phyloP scores from a whole-genome alignment of 495 filamentous ascomycete genomes.

The Lophium mytilinum region DNA sequence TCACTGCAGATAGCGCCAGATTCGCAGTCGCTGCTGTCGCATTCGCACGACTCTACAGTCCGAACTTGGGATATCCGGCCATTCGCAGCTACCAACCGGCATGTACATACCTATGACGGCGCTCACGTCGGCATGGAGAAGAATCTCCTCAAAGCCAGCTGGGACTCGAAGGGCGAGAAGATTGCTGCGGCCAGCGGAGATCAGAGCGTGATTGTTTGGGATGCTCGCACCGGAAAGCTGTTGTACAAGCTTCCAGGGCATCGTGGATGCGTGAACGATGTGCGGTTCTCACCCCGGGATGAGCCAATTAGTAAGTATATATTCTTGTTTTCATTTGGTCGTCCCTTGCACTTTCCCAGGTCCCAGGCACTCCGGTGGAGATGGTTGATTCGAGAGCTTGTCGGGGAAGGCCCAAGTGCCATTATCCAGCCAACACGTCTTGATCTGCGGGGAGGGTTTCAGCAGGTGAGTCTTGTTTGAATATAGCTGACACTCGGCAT shows the following conservation, averaged over 20 bases:
- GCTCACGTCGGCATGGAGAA: constrained; percentile 81
- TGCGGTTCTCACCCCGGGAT: constrained; percentile 72
- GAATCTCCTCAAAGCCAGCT: constrained; percentile 85
- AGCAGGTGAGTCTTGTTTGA: neutral
- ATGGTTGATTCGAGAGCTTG: too few species aligned
- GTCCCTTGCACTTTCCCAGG: too few species aligned
- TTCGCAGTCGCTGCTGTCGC: constrained; percentile 80
- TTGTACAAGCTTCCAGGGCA: constrained; percentile 93
- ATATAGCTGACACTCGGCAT: constrained; percentile 2
- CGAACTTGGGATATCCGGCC: constrained; percentile 94
- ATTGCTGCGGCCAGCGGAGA: constrained; percentile 88
- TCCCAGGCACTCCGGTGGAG: too few species aligned
- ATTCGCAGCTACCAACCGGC: constrained; percentile 80
- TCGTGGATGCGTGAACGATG: constrained; percentile 91
- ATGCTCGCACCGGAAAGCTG: constrained; percentile 69
- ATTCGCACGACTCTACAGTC: constrained; percentile 87
- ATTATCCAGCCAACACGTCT: too few species aligned
- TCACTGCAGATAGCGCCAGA: constrained; percentile 86
- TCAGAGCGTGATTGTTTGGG: constrained; percentile 86
- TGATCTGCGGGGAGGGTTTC: too few species aligned
- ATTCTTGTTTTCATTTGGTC: neutral
- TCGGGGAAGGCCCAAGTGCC: too few species aligned
- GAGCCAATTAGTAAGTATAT: constrained; percentile 79
- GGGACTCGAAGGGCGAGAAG: constrained; percentile 78
- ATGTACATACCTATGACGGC: constrained; percentile 79